Evolutionary conservation across 257 asterid genomes (phyloP).

Genomic region (Voacanga thouarsii): DNA sequence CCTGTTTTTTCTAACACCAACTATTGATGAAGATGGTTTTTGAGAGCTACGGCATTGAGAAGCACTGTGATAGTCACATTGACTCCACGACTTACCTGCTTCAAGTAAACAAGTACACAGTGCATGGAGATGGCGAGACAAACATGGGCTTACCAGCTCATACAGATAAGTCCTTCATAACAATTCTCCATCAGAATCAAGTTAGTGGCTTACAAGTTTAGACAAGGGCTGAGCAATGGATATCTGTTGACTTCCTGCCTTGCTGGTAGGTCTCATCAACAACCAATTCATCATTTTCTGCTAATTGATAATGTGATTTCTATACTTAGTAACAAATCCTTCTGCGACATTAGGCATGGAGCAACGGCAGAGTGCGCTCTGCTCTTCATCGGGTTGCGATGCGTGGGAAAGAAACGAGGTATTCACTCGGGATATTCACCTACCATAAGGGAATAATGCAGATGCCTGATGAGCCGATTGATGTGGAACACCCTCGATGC

Average conservation of each 20-base stretch:
- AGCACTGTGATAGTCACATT: conserved; percentile 18
- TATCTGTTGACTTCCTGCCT: conserved; percentile 38
- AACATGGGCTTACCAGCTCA: conserved; percentile 38
- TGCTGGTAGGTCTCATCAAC: conserved; percentile 8
- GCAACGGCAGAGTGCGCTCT: conserved; percentile 14
- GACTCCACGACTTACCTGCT: conserved; percentile 31
- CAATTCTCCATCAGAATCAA: conserved; percentile 52
- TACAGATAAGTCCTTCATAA: conserved; percentile 51
- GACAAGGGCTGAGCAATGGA: conserved; percentile 46
- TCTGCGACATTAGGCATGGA: conserved; percentile 15
- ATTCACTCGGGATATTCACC: not conserved
- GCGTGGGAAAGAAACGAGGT: not conserved
- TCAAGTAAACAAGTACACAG: conserved; percentile 30
- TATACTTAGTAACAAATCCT: too few relatives aligned
- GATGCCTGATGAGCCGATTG: conserved; percentile 7
- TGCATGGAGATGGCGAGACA: conserved; percentile 7
- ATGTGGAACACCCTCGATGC: conserved; percentile 14
- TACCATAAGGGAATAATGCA: not conserved
- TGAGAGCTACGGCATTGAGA: conserved; percentile 38
- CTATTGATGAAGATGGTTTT: conserved; percentile 34
- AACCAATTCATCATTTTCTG: too few relatives aligned
- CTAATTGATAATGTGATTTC: too few relatives aligned
- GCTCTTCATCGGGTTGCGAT: conserved; percentile 1
- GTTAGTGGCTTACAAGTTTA: conserved; percentile 49
- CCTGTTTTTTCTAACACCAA: too few relatives aligned